phyloP scores from a whole-genome alignment of 2,329 filamentous ascomycete species.

The Periconia sp. region DNA sequence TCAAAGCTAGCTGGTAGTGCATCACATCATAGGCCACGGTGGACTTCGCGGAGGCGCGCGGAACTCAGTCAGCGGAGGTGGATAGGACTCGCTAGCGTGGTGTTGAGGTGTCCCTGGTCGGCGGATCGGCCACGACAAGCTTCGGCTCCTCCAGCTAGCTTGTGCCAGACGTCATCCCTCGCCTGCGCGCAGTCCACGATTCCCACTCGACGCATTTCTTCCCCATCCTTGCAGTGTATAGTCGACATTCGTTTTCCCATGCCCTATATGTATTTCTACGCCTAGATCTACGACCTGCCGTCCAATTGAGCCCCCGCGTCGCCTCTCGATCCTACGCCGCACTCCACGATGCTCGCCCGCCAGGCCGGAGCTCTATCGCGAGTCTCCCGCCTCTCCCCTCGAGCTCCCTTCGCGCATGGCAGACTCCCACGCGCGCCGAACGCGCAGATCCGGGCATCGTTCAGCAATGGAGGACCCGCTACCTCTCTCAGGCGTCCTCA shows the following conservation, averaged over 20 bases:
- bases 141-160: too few relatives aligned
- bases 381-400: conserved; percentile 23
- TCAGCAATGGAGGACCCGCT: conserved; percentile 32
- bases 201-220: too few relatives aligned
- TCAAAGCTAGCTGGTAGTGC: too few relatives aligned
- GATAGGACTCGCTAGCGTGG: conserved; percentile 17
- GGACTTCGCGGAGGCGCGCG: too few relatives aligned
- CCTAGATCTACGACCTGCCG: not conserved
- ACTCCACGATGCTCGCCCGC: conserved; percentile 35
- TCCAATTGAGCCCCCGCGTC: conserved; percentile 18
- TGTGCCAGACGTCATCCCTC: conserved; percentile 8
- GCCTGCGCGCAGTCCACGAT: too few relatives aligned
- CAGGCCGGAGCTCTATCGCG: conserved; percentile 38
- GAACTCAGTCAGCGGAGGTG: too few relatives aligned
- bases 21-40: conserved; percentile 26
- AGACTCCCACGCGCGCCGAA: conserved; percentile 7
- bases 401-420: conserved; percentile 19
- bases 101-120: conserved; percentile 11
- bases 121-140: too few relatives aligned
- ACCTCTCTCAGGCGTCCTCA: conserved; percentile 30
- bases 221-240: too few relatives aligned
- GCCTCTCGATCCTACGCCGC: conserved; percentile 7
- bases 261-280: conserved; percentile 11
- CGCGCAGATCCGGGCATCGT: conserved; percentile 29
- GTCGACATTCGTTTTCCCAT: conserved; percentile 11